Conservation (phyloP, 73 alveolate species). For the Paramecium pentaurelia region DNA sequence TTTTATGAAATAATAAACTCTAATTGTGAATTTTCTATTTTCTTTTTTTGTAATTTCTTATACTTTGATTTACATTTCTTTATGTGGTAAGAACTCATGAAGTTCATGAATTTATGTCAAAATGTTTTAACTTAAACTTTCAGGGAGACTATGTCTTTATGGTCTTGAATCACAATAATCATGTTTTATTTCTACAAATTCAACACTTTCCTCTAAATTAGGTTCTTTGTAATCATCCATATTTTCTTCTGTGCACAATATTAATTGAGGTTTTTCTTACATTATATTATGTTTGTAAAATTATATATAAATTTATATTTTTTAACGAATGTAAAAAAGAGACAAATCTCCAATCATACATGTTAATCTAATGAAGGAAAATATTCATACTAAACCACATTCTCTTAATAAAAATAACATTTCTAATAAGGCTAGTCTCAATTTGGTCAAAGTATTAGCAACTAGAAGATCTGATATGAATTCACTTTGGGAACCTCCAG, state of each 20-base stretch:
- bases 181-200: background rate
- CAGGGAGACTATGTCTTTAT: background rate
- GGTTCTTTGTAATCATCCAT: background rate
- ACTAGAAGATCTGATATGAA: constrained; percentile 35
- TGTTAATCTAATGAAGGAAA: background rate
- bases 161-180: background rate
- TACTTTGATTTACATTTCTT: background rate
- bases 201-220: background rate
- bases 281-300: background rate
- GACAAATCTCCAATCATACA: constrained; percentile 10
- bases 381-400: background rate
- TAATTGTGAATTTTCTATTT: background rate
- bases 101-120: background rate
- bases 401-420: background rate
- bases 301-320: background rate
- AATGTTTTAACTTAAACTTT: background rate
- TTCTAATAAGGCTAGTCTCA: background rate
- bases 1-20: background rate
- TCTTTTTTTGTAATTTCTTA: background rate
- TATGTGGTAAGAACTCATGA: background rate
- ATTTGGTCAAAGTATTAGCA: background rate
- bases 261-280: constrained; percentile 4
- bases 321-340: constrained; percentile 21
- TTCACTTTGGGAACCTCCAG: constrained; percentile 20
- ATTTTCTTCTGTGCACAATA: background rate